Conservation (phyloP, 345 rosid species). For the Excoecaria agallocha region DNA sequence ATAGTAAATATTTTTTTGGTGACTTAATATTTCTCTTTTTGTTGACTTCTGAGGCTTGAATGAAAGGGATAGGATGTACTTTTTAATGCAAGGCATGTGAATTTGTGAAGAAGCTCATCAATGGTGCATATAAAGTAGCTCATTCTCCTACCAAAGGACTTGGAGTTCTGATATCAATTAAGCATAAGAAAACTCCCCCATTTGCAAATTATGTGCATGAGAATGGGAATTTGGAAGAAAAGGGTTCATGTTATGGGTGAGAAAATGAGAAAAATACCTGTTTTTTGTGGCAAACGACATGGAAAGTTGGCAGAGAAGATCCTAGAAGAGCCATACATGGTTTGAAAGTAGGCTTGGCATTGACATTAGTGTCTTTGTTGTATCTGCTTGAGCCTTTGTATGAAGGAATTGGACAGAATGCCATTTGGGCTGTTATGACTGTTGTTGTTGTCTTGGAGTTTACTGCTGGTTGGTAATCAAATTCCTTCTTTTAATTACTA, state of each 20-base stretch:
- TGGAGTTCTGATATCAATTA: constrained; percentile 19
- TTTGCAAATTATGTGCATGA: constrained; percentile 8
- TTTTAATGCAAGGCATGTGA: constrained; percentile 39
- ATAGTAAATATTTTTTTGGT: not conserved
- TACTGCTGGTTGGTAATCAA: constrained; percentile 46
- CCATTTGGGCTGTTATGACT: constrained; percentile 86
- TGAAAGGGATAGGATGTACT: constrained; percentile 21
- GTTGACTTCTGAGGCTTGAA: constrained; percentile 4
- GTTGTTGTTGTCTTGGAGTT: constrained; percentile 85
- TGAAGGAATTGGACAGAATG: constrained; percentile 53
- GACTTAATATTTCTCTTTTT: constrained; percentile 4
- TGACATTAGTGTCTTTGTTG: constrained; percentile 64
- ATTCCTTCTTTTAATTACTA: not conserved
- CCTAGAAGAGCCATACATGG: constrained; percentile 71
- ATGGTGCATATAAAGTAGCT: constrained; percentile 19
- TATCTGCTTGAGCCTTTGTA: constrained; percentile 65
- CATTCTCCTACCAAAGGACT: not conserved
- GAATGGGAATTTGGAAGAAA: constrained; percentile 32
- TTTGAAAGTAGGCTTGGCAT: constrained; percentile 68
- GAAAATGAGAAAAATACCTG: constrained; percentile 39
- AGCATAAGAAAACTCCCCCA: constrained; percentile 2
- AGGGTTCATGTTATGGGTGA: constrained; percentile 16
- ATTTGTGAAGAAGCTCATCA: not conserved
- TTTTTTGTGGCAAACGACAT: constrained; percentile 29
- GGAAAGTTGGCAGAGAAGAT: constrained; percentile 65